Base-by-base conservation (phyloP, 768 basidiomycete genomes). In the Hirschioporus abietinus region DNA sequence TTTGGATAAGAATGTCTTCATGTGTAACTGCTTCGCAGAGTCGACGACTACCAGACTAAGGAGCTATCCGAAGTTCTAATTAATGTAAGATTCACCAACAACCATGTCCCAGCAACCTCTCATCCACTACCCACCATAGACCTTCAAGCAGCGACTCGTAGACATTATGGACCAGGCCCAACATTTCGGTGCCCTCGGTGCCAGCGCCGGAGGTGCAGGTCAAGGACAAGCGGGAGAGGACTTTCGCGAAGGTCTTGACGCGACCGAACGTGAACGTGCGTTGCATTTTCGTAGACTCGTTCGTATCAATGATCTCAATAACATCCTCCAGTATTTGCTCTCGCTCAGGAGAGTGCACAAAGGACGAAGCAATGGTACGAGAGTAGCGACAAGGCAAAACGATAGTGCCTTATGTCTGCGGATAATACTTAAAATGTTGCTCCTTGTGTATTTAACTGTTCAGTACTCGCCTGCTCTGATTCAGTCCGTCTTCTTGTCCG, bases 191-290 rank as follows among this genome's bases (percentile, higher is more conserved):
- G 83, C 86, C 0, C 76, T 90, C 20, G 90, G 88, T 27, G 82
- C 84, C 58, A 81, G 81, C n/a, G 84, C 85, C 25, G 78, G 78
- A 23, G 81, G 82, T 12, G 79, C 84, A 4, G 75, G 81, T 12
- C 78, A 80, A 7, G 85, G 83, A 17, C 88, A 90, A 68, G 74
- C 79, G 1, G 86, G 92, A 7, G 89, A 91, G 69, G 79, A 84
- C 15, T 98, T 98, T 72, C 82, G 93, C 70, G 95, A 96, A 75
- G 96, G 95, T 1, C 84, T 98, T 67, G 95, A 98, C 65, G 87
- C 85, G n/a, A 93, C 92, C 17, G 95, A 98, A 75, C 84, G 96
- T 69, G 94, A 96, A 81, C 71, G 95, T 96, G 88, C 63, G 65
- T 25, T n/a, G 57, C 34, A 35, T 15, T 3, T 26, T 34, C 24